These are phyloP conservation scores for Gryganskiella cystojenkinii DNA, from an alignment of 192 early-diverging fungal species.

Conservation along the genomic window DNA sequence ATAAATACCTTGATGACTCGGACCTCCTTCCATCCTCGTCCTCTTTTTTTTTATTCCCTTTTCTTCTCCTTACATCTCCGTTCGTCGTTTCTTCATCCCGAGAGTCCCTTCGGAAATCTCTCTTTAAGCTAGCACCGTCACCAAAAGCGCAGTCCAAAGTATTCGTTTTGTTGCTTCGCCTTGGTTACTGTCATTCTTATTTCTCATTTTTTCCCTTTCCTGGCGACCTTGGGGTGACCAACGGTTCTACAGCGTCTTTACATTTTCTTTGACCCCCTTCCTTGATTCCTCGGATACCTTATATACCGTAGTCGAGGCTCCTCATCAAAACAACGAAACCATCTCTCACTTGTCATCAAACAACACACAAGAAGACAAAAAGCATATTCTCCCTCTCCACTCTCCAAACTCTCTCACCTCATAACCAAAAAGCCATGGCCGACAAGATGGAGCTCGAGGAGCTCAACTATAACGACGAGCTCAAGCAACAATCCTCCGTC, in stretches of 20 bases:
- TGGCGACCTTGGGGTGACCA: background rate
- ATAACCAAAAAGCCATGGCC: conserved; percentile 11
- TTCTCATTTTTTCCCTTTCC: background rate
- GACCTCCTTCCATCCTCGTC: background rate
- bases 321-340: too few species aligned
- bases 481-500: background rate
- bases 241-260: background rate
- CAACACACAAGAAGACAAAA: background rate
- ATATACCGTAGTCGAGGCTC: too few species aligned
- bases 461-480: conserved; percentile 17
- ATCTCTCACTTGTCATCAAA: background rate
- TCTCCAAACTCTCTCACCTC: too few species aligned
- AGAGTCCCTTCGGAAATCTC: background rate
- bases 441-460: conserved; percentile 48
- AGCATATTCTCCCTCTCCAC: background rate
- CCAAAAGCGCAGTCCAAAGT: background rate
- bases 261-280: background rate
- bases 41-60: background rate
- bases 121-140: background rate
- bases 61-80: background rate
- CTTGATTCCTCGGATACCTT: too few species aligned
- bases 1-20: too few species aligned
- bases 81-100: background rate
- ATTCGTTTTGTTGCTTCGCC: background rate
- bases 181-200: background rate